Base-by-base conservation (phyloP, 495 filamentous ascomycete genomes). In the Aspergillus incahuasiensis region DNA sequence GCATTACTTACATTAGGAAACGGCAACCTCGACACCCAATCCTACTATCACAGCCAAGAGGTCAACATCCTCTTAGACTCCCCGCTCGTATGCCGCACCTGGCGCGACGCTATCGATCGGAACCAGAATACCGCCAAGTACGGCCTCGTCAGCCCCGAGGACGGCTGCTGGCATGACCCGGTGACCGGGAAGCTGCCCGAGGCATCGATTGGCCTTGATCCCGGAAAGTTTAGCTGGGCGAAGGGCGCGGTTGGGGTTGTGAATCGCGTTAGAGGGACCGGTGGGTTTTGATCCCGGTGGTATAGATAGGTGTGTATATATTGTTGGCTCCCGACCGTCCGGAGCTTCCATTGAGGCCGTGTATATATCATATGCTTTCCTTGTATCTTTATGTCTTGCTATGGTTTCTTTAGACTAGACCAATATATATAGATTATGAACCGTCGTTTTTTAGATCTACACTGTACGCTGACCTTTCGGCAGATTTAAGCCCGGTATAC, bases 1-100 rank as follows among this genome's bases (percentile, higher is more conserved):
- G 25, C 20, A 19, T 19, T 30, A n/a, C 30, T 42, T 39, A 38
- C 15, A 9, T 21, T 18, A 72, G 86, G 87, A 6, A 88, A 82
- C 58, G 88, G 88, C 0, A 92, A 92, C 63, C 82, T 88, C 62
- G 88, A 92, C 52, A 90, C 88, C n/a, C 88, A 92, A 71, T 82
- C 77, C 55, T 92, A 84, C 82, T 90, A 75, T 58, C 87, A 92
- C 63, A 82, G 77, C 34, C 86, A 89, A 67, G 88, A 92, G 64
- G 77, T 87, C 52, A 92, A 92, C 60, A 60, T 90, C 12, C 78
- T 92, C 75, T 63, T 90, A 13, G 88, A 92, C 53, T 84, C 79
- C 3, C 62, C 65, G 0, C 51, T 71, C 2, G 62, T 91, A 6
- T 92, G 87, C 56, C 57, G 64, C 52, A 67, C 70, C 34, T 91